Conservation (phyloP, 2,329 filamentous ascomycete species). For the Trichoderma endophyticum region DNA sequence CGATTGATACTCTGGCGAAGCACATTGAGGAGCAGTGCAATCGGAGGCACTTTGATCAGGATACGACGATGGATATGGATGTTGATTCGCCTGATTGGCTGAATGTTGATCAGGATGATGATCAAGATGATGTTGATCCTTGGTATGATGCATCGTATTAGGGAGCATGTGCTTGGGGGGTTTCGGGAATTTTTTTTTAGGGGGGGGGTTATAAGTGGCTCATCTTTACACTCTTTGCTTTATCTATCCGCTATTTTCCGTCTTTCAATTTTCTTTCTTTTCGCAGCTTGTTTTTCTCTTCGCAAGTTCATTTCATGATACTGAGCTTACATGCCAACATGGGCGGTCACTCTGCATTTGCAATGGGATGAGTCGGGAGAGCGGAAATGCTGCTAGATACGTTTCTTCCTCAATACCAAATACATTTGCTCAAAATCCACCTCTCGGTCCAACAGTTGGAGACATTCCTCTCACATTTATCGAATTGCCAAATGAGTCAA, state of each 20-base stretch:
- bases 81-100: not conserved
- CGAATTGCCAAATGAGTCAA: not conserved
- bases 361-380: not conserved
- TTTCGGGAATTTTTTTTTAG: not conserved
- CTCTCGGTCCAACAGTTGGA: not conserved
- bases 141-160: too few species aligned
- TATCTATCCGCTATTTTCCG: not conserved
- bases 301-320: not conserved
- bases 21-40: conserved; percentile 7
- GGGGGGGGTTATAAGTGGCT: not conserved
- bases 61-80: conserved; percentile 2
- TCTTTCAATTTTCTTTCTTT: not conserved
- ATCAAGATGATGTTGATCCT: too few species aligned
- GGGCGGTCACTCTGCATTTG: not conserved
- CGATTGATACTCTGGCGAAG: conserved; percentile 8
- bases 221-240: not conserved
- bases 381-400: not conserved
- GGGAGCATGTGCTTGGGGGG: not conserved
- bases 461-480: not conserved
- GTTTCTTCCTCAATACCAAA: too few species aligned
- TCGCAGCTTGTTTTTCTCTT: too few species aligned
- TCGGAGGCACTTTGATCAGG: not conserved
- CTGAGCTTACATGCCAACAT: not conserved
- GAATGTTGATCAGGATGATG: not conserved
- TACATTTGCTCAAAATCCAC: too few species aligned